These are phyloP conservation scores for Claviceps fusiformis DNA, from an alignment of 2,329 filamentous ascomycete genomes.

Conservation along the genomic window DNA sequence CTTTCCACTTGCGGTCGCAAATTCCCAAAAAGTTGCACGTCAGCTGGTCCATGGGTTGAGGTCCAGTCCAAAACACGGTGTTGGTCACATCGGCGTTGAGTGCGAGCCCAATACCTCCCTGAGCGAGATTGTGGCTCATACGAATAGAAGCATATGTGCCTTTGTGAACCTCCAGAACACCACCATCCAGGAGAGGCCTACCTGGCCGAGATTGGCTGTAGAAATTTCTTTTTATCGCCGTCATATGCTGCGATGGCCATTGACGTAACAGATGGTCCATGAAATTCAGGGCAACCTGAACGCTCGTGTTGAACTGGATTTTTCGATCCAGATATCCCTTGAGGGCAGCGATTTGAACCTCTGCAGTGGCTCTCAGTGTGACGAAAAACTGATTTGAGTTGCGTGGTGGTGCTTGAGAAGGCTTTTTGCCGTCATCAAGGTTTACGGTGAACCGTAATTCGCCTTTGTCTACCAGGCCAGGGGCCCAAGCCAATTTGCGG, in stretches of 20 bases:
- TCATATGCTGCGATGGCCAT: conserved; percentile 52
- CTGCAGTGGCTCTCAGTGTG: conserved; percentile 49
- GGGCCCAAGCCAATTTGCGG: conserved; percentile 69
- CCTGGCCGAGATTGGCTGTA: conserved; percentile 45
- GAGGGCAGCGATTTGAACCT: conserved; percentile 54
- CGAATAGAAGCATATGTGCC: conserved; percentile 81
- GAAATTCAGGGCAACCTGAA: conserved; percentile 77
- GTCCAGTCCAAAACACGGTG: conserved; percentile 64
- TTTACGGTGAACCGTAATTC: conserved; percentile 51
- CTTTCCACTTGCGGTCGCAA: conserved; percentile 16
- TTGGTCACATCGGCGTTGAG: conserved; percentile 90
- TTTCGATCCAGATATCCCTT: conserved; percentile 50
- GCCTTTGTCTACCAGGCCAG: conserved; percentile 25
- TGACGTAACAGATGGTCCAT: conserved; percentile 81
- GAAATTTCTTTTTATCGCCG: conserved; percentile 70
- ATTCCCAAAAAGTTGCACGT: conserved; percentile 20
- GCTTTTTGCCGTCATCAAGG: conserved; percentile 51
- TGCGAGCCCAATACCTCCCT: conserved; percentile 49
- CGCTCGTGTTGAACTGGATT: conserved; percentile 46
- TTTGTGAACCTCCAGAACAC: conserved; percentile 65
- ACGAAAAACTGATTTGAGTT: conserved; percentile 42
- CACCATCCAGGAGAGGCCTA: conserved; percentile 39
- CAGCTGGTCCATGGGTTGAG: conserved; percentile 25
- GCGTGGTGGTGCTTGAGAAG: conserved; percentile 19
- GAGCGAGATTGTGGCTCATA: conserved; percentile 42